A percentile compares a stretch with the other conserved stretches of the same genome.
phyloP scores from a whole-genome alignment of 805 yeast species.

The Yueomyces sinensis region DNA sequence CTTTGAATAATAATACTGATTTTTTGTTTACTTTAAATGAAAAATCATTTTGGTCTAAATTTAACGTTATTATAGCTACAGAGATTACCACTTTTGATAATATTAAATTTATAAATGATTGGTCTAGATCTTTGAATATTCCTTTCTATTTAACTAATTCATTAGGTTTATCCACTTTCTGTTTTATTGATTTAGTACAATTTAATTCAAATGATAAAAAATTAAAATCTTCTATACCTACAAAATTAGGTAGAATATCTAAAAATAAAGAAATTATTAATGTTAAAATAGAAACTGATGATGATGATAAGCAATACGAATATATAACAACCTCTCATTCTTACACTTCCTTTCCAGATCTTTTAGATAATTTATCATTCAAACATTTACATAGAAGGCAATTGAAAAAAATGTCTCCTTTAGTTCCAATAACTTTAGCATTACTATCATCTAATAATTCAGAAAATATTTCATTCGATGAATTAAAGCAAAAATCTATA shows the following conservation, averaged over 20 bases:
- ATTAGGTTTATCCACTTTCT: conserved; percentile 74
- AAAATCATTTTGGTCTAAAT: conserved; percentile 33
- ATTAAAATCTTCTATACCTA: conserved; percentile 34
- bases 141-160: conserved; percentile 59
- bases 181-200: conserved; percentile 63
- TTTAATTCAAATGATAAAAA: conserved; percentile 45
- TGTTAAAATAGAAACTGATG: conserved; percentile 23
- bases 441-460: conserved; percentile 31
- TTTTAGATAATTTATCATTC: conserved; percentile 25
- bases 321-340: conserved; percentile 25
- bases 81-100: conserved; percentile 37
- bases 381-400: conserved; percentile 23
- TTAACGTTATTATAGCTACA: conserved; percentile 66
- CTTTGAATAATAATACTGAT: conserved; percentile 26
- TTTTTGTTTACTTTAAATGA: conserved; percentile 6
- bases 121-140: conserved; percentile 41
- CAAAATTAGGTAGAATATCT: conserved; percentile 37
- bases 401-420: conserved; percentile 15
- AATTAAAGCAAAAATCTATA: conserved; percentile 21
- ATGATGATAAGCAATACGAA: conserved; percentile 27
- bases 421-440: conserved; percentile 44
- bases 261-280: conserved; percentile 30
- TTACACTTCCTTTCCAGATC: conserved; percentile 26
- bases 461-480: conserved; percentile 11
- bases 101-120: conserved; percentile 34